Conservation (phyloP, 2,329 filamentous ascomycete genomes). For the Kalaharituber pfeilii region DNA sequence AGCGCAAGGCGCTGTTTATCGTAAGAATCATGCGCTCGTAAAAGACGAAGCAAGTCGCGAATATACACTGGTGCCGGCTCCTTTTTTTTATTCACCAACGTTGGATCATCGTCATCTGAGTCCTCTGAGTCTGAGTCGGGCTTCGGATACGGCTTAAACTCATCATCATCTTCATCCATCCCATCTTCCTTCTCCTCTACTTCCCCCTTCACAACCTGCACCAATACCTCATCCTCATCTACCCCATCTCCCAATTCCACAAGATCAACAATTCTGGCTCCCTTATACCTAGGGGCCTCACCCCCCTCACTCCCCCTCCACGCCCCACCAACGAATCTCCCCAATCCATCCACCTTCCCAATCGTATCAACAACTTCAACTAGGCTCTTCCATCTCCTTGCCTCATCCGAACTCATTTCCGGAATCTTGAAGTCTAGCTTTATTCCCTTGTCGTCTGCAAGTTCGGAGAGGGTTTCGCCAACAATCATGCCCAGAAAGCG, state of each 20-base stretch:
- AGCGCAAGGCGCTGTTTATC: conserved; percentile 71
- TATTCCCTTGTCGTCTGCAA: conserved; percentile 39
- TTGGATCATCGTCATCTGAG: conserved; percentile 83
- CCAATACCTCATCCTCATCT: not conserved
- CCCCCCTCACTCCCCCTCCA: not conserved
- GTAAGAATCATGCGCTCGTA: conserved; percentile 67
- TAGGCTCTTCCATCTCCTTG: conserved; percentile 55
- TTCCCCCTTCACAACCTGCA: conserved; percentile 17
- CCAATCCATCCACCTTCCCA: not conserved
- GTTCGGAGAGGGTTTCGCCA: conserved; percentile 50
- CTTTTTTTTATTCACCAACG: conserved; percentile 67
- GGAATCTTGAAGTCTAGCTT: conserved; percentile 73
- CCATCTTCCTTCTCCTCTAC: not conserved
- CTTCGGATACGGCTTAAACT: conserved; percentile 60
- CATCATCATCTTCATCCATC: conserved; percentile 34
- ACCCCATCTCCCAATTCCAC: conserved; percentile 3
- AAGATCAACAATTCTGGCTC: conserved; percentile 34
- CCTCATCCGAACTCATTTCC: conserved; percentile 56
- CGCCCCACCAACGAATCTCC: not conserved
- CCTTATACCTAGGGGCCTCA: conserved; percentile 8
- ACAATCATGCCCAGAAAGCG: conserved; percentile 79
- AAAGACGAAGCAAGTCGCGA: conserved; percentile 59
- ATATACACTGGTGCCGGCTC: conserved; percentile 77
- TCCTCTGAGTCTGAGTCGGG: conserved; percentile 79
- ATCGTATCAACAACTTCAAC: conserved; percentile 40